Evolutionary conservation across 2,329 filamentous ascomycete species (phyloP).

Genomic region (Fusarium pininemorale): DNA sequence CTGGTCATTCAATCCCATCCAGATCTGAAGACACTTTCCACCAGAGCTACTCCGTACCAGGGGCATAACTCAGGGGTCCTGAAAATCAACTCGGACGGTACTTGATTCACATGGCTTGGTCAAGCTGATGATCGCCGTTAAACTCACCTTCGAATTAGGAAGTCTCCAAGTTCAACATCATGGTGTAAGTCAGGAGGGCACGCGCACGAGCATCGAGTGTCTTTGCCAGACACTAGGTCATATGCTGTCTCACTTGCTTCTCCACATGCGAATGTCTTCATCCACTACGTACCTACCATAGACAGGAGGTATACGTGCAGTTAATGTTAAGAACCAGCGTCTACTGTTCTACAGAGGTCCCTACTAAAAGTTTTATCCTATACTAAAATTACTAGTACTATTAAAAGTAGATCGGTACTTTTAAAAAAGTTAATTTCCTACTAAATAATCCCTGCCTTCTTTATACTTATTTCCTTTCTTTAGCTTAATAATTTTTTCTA

Average conservation of each 20-base stretch:
- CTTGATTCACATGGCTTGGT: slow-evolving; percentile 40
- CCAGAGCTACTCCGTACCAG: slow-evolving; percentile 9
- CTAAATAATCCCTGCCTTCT: too few species aligned
- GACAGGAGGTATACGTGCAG: slow-evolving; percentile 16
- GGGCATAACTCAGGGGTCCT: slow-evolving; percentile 26
- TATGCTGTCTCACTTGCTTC: slow-evolving; percentile 23
- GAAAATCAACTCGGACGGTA: slow-evolving; percentile 32
- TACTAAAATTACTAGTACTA: too few species aligned
- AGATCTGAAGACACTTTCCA: slow-evolving; percentile 10
- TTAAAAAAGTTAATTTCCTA: too few species aligned
- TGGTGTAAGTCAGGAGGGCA: slow-evolving; percentile 5
- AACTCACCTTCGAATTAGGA: neutral
- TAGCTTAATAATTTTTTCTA: too few species aligned
- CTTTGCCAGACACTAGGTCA: neutral
- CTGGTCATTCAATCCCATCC: slow-evolving; percentile 1
- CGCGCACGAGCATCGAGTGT: neutral
- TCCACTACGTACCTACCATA: slow-evolving; percentile 2
- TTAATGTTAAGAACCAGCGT: slow-evolving; percentile 28
- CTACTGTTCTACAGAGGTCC: neutral
- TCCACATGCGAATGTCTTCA: slow-evolving; percentile 13
- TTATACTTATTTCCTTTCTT: too few species aligned
- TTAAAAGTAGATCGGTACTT: too few species aligned
- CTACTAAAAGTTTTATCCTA: too few species aligned
- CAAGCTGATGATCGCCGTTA: slow-evolving; percentile 21
- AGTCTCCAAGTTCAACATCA: neutral